phyloP scores from a whole-genome alignment of 2,329 filamentous ascomycete genomes.

The Penicillium janthinellum region DNA sequence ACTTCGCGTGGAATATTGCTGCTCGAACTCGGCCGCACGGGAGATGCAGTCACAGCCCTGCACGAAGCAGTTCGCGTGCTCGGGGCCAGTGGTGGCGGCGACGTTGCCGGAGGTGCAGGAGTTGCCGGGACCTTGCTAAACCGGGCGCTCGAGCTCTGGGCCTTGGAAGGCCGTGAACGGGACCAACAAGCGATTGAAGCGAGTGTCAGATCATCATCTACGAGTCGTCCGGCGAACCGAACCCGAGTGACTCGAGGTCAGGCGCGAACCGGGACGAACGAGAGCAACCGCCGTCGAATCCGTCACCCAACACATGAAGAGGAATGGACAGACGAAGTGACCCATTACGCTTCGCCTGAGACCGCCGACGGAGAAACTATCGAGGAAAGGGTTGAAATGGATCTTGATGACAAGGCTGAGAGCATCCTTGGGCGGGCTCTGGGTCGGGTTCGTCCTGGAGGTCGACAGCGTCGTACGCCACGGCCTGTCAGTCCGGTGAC shows the following conservation, averaged over 20 bases:
- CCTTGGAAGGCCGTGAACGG: constrained; percentile 40
- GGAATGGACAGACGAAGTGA: constrained; percentile 43
- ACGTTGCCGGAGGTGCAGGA: constrained; percentile 50
- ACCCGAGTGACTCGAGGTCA: constrained; percentile 34
- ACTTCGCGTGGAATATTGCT: constrained; percentile 72
- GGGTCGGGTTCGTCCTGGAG: constrained; percentile 31
- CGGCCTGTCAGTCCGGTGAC: constrained; percentile 21
- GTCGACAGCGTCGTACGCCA: constrained; percentile 23
- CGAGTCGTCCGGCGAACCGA: constrained; percentile 24
- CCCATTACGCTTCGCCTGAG: constrained; percentile 29
- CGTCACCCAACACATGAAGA: constrained; percentile 28
- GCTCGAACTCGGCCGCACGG: constrained; percentile 72
- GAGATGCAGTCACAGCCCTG: constrained; percentile 77
- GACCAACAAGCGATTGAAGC: constrained; percentile 25
- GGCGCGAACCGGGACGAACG: constrained; percentile 17
- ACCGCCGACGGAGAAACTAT: constrained; percentile 20
- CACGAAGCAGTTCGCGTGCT: constrained; percentile 67
- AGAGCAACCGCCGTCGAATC: constrained; percentile 27
- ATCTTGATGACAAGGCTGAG: constrained; percentile 48
- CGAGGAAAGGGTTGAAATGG: constrained; percentile 44
- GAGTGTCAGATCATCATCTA: constrained; percentile 12
- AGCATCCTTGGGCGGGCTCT: constrained; percentile 44
- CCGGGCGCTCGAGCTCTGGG: constrained; percentile 50
- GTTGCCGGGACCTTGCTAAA: constrained; percentile 50
- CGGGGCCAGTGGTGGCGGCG: constrained; percentile 48